A percentile compares a stretch with the other conserved stretches of the same genome.
These are phyloP conservation scores for Leishmania major DNA, from an alignment of 208 protist genomes.

Conservation along the genomic window DNA sequence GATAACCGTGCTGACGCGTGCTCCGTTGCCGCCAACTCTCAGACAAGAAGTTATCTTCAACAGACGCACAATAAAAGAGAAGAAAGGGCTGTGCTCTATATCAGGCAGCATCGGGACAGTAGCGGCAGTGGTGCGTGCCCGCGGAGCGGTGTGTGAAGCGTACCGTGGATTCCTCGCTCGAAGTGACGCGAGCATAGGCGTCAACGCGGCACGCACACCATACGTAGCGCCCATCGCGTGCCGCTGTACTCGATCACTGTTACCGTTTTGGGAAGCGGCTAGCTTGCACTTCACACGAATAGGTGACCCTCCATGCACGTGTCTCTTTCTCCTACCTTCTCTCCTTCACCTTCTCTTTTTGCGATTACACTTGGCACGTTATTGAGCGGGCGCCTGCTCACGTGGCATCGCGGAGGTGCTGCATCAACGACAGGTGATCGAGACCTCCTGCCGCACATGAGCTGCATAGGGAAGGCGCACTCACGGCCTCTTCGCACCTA, in stretches of 20 bases:
- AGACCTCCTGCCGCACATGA: neutral
- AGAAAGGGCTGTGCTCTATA: neutral
- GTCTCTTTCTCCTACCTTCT: neutral
- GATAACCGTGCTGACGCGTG: neutral
- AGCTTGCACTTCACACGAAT: neutral
- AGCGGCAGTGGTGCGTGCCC: neutral
- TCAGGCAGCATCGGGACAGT: neutral
- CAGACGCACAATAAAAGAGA: neutral
- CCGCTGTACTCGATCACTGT: neutral
- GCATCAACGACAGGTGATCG: neutral
- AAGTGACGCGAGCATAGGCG: neutral
- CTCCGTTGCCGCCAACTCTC: neutral
- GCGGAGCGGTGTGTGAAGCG: neutral
- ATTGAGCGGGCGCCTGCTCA: neutral
- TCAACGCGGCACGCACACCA: neutral
- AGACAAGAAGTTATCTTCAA: neutral
- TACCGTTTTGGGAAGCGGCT: neutral
- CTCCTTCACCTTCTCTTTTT: neutral
- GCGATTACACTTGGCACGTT: neutral
- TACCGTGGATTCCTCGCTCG: neutral
- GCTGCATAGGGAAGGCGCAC: neutral
- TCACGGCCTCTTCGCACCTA: neutral
- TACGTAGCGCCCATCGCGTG: neutral
- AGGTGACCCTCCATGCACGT: neutral
- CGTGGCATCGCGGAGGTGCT: neutral